phyloP scores from a whole-genome alignment of 2,329 filamentous ascomycete genomes.

The Sclerotinia spermophila region DNA sequence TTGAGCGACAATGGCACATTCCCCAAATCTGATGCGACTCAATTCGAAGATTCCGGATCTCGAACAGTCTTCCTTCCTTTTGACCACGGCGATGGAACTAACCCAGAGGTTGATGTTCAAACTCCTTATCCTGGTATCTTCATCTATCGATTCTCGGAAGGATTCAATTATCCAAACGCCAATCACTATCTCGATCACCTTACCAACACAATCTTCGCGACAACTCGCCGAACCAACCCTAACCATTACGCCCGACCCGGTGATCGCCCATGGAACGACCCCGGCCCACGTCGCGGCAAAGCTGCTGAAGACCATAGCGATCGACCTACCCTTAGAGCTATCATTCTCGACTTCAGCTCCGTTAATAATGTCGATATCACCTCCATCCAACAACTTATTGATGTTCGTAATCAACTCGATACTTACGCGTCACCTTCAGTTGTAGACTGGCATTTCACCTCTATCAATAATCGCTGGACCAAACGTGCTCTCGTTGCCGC shows the following conservation, averaged over 20 bases:
- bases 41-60: slow-evolving; percentile 44
- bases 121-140: slow-evolving; percentile 88
- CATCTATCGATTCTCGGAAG: slow-evolving; percentile 91
- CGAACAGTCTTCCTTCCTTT: slow-evolving; percentile 86
- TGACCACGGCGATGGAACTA: slow-evolving; percentile 83
- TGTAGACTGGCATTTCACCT: slow-evolving; percentile 96
- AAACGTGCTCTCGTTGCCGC: slow-evolving; percentile 84
- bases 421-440: slow-evolving; percentile 73
- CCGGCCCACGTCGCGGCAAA: slow-evolving; percentile 63
- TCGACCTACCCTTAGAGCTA: slow-evolving; percentile 73
- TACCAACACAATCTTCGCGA: slow-evolving; percentile 60
- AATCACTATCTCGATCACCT: slow-evolving; percentile 83
- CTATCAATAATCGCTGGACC: slow-evolving; percentile 90
- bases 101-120: slow-evolving; percentile 75
- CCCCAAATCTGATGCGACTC: slow-evolving; percentile 31
- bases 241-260: slow-evolving; percentile 61
- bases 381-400: slow-evolving; percentile 86
- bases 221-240: slow-evolving; percentile 73
- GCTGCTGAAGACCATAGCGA: slow-evolving; percentile 45
- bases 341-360: slow-evolving; percentile 89
- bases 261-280: slow-evolving; percentile 94
- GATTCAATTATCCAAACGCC: slow-evolving; percentile 94
- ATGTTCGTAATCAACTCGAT: slow-evolving; percentile 91
- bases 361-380: slow-evolving; percentile 95
- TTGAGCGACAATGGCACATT: slow-evolving; percentile 54